A percentile compares a stretch with the other conserved stretches of the same genome.
Conservation (phyloP, 805 yeast species). For the Groenewaldozyma tartarivorans region DNA sequence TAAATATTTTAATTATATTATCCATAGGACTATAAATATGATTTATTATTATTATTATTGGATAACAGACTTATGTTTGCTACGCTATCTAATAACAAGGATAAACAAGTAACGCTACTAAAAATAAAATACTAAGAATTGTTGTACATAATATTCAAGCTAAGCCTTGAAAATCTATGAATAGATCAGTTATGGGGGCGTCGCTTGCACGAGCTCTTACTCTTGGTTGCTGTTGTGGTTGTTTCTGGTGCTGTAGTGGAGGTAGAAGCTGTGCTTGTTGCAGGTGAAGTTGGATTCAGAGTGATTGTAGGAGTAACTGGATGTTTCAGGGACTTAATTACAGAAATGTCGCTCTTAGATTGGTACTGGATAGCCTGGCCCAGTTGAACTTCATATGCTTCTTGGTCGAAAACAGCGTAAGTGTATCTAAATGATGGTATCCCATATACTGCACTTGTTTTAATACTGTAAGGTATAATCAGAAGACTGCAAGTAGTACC, state of each 20-base stretch:
- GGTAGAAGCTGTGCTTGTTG: background rate
- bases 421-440: conserved; percentile 55
- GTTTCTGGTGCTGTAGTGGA: background rate
- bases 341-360: conserved; percentile 21
- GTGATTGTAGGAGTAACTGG: conserved; percentile 11
- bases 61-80: too few species aligned
- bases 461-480: background rate
- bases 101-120: too few species aligned
- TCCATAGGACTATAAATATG: too few species aligned
- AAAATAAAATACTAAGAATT: too few species aligned
- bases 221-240: too few species aligned
- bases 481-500: background rate
- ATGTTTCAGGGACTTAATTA: conserved; percentile 10
- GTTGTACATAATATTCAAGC: too few species aligned
- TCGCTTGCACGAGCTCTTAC: too few species aligned
- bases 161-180: too few species aligned
- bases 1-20: too few species aligned
- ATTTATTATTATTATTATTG: too few species aligned
- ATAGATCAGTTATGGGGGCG: too few species aligned
- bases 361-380: conserved; percentile 34
- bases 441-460: conserved; percentile 38
- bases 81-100: too few species aligned
- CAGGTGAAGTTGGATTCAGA: conserved; percentile 1
- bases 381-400: conserved; percentile 43
- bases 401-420: conserved; percentile 60